Evolutionary conservation across 345 rosid genomes (phyloP).

Genomic region (Murraya paniculata): DNA sequence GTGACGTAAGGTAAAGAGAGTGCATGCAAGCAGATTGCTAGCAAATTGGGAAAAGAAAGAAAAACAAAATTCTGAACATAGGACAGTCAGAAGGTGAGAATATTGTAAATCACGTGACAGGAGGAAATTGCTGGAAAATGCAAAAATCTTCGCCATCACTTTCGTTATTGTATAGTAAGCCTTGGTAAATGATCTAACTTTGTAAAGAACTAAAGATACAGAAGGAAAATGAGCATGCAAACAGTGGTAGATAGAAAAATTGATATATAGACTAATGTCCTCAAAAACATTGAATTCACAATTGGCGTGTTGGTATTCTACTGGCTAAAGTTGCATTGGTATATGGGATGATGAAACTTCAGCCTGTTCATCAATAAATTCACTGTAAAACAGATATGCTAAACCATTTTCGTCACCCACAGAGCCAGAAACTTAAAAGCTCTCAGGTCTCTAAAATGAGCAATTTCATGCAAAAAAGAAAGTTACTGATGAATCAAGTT

Average conservation of each 20-base stretch:
- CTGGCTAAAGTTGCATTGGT: neutral
- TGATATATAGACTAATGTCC: neutral
- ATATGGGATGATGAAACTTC: neutral
- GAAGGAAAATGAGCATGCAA: neutral
- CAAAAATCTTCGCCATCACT: neutral
- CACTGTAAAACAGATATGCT: neutral
- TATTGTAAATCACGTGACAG: neutral
- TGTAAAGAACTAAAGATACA: neutral
- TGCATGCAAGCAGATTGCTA: neutral
- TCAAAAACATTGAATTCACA: neutral
- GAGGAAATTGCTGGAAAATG: neutral
- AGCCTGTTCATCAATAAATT: slow-evolving; percentile 1
- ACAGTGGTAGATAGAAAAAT: neutral
- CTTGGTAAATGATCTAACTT: neutral
- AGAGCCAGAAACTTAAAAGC: neutral
- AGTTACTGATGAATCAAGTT: neutral
- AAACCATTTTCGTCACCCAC: neutral
- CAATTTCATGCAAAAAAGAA: neutral
- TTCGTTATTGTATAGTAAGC: neutral
- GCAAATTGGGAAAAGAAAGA: neutral
- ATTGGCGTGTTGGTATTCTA: neutral
- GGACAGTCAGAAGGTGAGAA: neutral
- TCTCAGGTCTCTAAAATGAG: neutral
- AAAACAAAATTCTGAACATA: neutral
- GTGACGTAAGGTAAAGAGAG: neutral